Evolutionary conservation across 2,329 filamentous ascomycete species (phyloP), one percentile per base, ranked within the genome.

Genomic region (Fusarium sororula): DNA sequence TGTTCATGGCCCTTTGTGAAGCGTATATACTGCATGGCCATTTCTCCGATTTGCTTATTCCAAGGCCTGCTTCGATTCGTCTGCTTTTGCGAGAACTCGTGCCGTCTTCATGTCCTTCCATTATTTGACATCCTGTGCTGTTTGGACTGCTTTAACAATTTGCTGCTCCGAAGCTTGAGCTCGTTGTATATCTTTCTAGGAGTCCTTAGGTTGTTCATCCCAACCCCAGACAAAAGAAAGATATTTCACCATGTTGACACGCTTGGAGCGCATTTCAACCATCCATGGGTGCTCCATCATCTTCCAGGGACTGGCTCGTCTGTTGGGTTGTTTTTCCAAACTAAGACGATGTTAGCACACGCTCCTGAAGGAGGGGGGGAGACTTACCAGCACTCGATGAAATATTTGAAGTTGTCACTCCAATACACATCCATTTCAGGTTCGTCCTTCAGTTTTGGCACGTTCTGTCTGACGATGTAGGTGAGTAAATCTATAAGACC

Each of bases 281-380:
- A 99, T 98, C 96, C 96, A 99, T 5, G 96, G 96, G 84, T 99
- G 96, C 81, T 99, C 96, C 73, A 98, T 90, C 95, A 99, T 99
- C 79, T 96, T 94, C 96, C 96, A 99, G 18, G 96, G 96, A 68
- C 94, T 97, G 37, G 96, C 96, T 81, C 96, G 89, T 79, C 95
- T 91, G 66, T 88, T 89, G 26, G 94, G 92, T 77, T 98, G 94
- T 84, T 99, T 99, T 83, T 99, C 96, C 66, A 99, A 89, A 85
- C 96, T 98, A 73, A 50, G 38, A 59, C 44, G 12, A 67, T 62
- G 75, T 83, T 72, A 80, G 77, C 54, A 73, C 28, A 35, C 24
- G 5, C 41, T 50, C 37, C 38, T 44, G 18, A n/a, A 38, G 7
- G 32, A 26, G 9, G 5, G 30, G 11, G 12, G 15, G 18, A 24